These are phyloP conservation scores for Kodamaea hsintzibuensis DNA, from an alignment of 805 yeast species.

Conservation along the genomic window DNA sequence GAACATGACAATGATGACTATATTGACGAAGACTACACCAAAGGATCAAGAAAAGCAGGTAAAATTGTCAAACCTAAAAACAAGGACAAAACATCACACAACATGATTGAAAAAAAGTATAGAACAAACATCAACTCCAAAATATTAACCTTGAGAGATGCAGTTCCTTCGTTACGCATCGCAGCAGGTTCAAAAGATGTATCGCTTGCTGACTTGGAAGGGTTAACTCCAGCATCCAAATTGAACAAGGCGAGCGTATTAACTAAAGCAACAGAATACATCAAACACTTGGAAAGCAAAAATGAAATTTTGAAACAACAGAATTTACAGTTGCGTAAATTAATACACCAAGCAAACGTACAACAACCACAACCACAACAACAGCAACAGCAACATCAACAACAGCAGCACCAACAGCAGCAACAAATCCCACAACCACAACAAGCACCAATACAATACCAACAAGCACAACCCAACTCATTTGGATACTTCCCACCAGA, in stretches of 20 bases:
- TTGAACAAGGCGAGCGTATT: constrained; percentile 76
- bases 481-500: constrained; percentile 25
- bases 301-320: constrained; percentile 51
- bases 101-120: constrained; percentile 79
- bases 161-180: constrained; percentile 74
- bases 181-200: constrained; percentile 49
- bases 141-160: constrained; percentile 66
- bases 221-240: constrained; percentile 73
- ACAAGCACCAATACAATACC: constrained; percentile 10
- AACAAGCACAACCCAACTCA: constrained; percentile 11
- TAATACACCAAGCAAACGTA: constrained; percentile 35
- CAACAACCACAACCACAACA: constrained; percentile 13
- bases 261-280: constrained; percentile 76
- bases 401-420: constrained; percentile 6
- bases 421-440: constrained; percentile 14
- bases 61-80: constrained; percentile 47
- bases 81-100: constrained; percentile 67
- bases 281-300: constrained; percentile 67
- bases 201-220: constrained; percentile 56
- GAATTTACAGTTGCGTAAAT: constrained; percentile 42
- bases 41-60: constrained; percentile 5
- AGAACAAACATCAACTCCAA: constrained; percentile 75
- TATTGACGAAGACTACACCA: constrained; percentile 8
- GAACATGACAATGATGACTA: constrained; percentile 5
- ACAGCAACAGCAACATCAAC: constrained; percentile 14